Evolutionary conservation across 768 basidiomycete species (phyloP), one percentile per base, ranked within the genome.

Genomic region (Mycena pura): DNA sequence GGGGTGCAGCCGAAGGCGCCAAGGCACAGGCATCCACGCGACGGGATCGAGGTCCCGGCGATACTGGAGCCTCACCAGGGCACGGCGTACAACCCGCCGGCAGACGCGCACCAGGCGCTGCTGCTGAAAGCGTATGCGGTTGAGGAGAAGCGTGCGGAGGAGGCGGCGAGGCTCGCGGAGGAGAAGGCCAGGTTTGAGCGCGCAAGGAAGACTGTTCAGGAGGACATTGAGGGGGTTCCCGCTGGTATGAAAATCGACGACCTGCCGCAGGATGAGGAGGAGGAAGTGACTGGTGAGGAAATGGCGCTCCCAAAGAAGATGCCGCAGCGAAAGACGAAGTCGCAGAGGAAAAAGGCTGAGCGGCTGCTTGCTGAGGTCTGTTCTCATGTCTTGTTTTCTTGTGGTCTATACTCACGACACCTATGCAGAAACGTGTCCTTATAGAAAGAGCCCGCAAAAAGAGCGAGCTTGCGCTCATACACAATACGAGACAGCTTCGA

Each of bases 81-180:
- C 19, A 84, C 89, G 3, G 95, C 93, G 17, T 98, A 98, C 72
- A 97, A 97, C 71, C 95, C 95, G 0, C 86, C 87, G 0, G 85
- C 83, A 1, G 80, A 84, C 4, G 86, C 89, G 0, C 92, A 96
- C 66, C 83, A 85, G 48, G 85, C 86, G 47, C 84, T 96, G 5
- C 71, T 98, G 21, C 76, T 82, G 13, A 75, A 83, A 49, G 95
- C 94, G 0, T 82, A 86, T 50, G 82, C 86, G 60, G 72, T 82
- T 14, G 95, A 95, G 73, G 82, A 83, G 67, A 81, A 80, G 45
- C 81, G 82, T 40, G 70, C 86, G 38, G 77, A 76, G 24, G 82
- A 87, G 57, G 82, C 80, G 2, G 84, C 82, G 51, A 84, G 82
- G 69, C 74, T 86, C 14, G 80, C 80, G 2, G 82, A 79, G 38